Conservation (phyloP, 116 monocot genomes). For the Trichopus zeylanicus region DNA sequence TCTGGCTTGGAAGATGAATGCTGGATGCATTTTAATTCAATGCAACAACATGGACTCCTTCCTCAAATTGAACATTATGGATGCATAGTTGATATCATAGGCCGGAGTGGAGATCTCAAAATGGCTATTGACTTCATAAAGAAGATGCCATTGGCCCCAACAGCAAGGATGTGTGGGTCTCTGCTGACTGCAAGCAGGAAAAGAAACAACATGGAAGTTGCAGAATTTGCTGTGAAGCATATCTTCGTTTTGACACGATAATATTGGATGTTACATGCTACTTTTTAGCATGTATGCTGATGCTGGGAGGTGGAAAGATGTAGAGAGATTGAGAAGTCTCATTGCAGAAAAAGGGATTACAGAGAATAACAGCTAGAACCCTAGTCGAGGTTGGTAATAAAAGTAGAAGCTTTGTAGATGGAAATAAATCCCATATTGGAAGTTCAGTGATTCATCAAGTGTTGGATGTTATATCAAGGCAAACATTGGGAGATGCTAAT, state of each 20-base stretch:
- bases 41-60: conserved; percentile 39
- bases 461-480: conserved; percentile 40
- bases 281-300: conserved; percentile 68
- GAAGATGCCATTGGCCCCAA: conserved; percentile 52
- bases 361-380: conserved; percentile 39
- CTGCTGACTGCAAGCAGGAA: conserved; percentile 76
- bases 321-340: conserved; percentile 29
- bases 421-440: conserved; percentile 40
- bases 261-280: conserved; percentile 74
- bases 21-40: conserved; percentile 51
- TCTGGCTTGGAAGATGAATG: conserved; percentile 60
- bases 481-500: conserved; percentile 4
- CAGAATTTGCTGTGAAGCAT: conserved; percentile 57
- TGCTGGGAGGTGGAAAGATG: conserved; percentile 56
- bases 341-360: conserved; percentile 48
- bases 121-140: conserved; percentile 51
- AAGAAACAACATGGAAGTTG: conserved; percentile 37
- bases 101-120: conserved; percentile 54
- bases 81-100: conserved; percentile 82
- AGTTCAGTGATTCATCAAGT: conserved; percentile 34
- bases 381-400: conserved; percentile 36
- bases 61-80: conserved; percentile 76
- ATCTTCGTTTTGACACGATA: conserved; percentile 59
- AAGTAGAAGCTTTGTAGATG: conserved; percentile 42
- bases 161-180: conserved; percentile 73